Evolutionary conservation across 257 asterid genomes (phyloP).

Genomic region (Echites panduratus): DNA sequence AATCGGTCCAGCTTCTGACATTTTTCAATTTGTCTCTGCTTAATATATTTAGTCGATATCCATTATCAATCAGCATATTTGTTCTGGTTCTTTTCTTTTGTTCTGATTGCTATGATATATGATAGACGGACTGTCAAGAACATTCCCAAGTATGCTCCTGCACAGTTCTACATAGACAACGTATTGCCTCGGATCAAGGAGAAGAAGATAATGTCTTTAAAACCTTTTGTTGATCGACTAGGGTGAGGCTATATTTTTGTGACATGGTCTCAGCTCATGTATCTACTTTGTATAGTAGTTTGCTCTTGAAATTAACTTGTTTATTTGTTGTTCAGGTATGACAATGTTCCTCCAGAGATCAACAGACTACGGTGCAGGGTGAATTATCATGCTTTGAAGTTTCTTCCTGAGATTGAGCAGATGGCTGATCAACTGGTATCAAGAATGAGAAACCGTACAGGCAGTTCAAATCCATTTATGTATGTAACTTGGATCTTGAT

Average conservation of each 20-base stretch:
- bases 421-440: constrained; percentile 94
- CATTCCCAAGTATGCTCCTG: constrained; percentile 98
- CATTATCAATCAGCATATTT: constrained; percentile 7
- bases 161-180: constrained; percentile 94
- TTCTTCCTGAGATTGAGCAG: constrained; percentile 92
- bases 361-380: constrained; percentile 97
- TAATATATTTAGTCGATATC: constrained; percentile 1
- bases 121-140: constrained; percentile 91
- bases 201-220: constrained; percentile 94
- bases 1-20: not conserved
- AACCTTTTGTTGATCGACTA: constrained; percentile 96
- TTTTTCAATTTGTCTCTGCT: not conserved
- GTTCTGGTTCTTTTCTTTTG: constrained; percentile 18
- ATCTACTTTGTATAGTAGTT: not conserved
- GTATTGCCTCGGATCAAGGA: constrained; percentile 91
- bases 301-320: not conserved
- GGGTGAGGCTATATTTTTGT: constrained; percentile 54
- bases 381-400: constrained; percentile 93
- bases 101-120: constrained; percentile 25
- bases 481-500: constrained; percentile 28
- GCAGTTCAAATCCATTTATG: constrained; percentile 91
- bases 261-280: constrained; percentile 3
- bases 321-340: constrained; percentile 57
- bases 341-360: constrained; percentile 93
- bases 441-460: constrained; percentile 95